A percentile compares a stretch with the other conserved stretches of the same genome.
Conservation (phyloP, 345 rosid species). For the Euphorbia peplus region DNA sequence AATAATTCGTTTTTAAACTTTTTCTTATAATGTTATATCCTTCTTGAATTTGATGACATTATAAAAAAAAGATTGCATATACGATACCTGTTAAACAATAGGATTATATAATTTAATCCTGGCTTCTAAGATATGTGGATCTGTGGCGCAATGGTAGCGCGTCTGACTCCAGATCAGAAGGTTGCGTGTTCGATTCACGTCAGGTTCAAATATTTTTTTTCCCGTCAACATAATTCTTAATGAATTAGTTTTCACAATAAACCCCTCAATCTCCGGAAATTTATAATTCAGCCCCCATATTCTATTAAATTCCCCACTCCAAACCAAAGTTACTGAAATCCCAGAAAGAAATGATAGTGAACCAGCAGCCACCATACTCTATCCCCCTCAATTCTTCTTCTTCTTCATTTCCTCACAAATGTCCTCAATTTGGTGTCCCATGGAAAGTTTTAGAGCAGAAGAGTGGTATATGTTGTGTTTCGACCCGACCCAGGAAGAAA, state of each 20-base stretch:
- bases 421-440: slow-evolving; percentile 22
- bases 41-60: too few relatives aligned
- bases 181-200: slow-evolving; percentile 46
- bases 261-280: neutral
- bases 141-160: slow-evolving; percentile 99
- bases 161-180: slow-evolving; percentile 99
- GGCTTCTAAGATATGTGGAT: slow-evolving; percentile 32
- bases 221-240: neutral
- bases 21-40: too few relatives aligned
- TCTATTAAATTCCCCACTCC: neutral
- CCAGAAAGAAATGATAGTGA: slow-evolving; percentile 4
- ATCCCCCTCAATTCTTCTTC: slow-evolving; percentile 21
- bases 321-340: too few relatives aligned
- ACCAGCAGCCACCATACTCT: slow-evolving; percentile 4
- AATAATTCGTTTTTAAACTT: too few relatives aligned
- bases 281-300: neutral
- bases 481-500: slow-evolving; percentile 54
- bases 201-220: slow-evolving; percentile 24
- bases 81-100: too few relatives aligned
- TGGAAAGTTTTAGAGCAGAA: slow-evolving; percentile 7
- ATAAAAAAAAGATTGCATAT: too few relatives aligned
- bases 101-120: too few relatives aligned
- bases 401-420: slow-evolving; percentile 15
- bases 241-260: neutral
- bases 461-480: slow-evolving; percentile 32